Percentiles rank a stretch among this genome's conserved stretches.
Evolutionary conservation across 208 protist genomes (phyloP).

Genomic region (Leishmania turanica): DNA sequence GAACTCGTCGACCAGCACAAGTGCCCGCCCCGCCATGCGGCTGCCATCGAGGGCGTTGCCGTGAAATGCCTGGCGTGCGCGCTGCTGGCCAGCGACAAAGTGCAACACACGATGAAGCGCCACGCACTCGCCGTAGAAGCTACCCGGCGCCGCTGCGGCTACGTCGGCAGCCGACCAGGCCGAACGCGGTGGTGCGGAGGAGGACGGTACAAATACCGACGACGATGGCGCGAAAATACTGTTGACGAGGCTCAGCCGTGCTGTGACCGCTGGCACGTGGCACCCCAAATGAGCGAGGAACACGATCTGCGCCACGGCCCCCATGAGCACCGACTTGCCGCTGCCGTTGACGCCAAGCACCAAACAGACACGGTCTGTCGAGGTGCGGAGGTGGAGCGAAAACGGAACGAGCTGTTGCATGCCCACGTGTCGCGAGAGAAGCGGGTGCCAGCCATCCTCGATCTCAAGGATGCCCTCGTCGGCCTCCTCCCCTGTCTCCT

Average conservation of each 20-base stretch:
- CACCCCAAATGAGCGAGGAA: slow-evolving; percentile 94
- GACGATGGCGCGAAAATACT: slow-evolving; percentile 51
- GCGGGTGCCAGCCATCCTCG: slow-evolving; percentile 68
- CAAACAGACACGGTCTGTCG: slow-evolving; percentile 56
- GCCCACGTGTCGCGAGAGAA: slow-evolving; percentile 48
- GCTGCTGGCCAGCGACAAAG: slow-evolving; percentile 33
- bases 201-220: not conserved
- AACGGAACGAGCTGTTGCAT: slow-evolving; percentile 56
- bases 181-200: not conserved
- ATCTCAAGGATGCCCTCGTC: slow-evolving; percentile 54
- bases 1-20: slow-evolving; percentile 95
- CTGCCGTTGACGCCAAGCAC: slow-evolving; percentile 89
- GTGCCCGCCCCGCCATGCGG: slow-evolving; percentile 28
- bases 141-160: slow-evolving; percentile 22
- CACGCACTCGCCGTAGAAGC: slow-evolving; percentile 76
- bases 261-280: slow-evolving; percentile 87
- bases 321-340: slow-evolving; percentile 93
- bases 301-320: slow-evolving; percentile 91
- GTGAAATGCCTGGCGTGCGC: not conserved
- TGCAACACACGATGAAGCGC: slow-evolving; percentile 69
- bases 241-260: slow-evolving; percentile 52
- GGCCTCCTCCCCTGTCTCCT: not conserved
- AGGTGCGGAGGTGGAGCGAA: slow-evolving; percentile 37
- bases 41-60: not conserved
- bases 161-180: not conserved